Evolutionary conservation across 2,329 filamentous ascomycete species (phyloP).

Genomic region (Fusarium dlaminii): DNA sequence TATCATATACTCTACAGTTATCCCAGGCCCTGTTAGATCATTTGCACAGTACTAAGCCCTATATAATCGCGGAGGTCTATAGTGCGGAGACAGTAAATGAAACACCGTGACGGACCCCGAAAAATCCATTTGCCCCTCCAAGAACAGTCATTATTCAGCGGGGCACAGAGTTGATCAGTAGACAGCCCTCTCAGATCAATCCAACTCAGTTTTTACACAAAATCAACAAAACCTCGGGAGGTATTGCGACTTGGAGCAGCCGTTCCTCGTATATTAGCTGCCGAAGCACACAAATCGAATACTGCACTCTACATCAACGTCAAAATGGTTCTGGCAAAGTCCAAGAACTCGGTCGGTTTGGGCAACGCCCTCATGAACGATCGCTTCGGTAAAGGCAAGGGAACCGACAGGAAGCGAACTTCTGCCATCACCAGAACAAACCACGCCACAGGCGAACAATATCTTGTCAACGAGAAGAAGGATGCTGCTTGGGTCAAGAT

Average conservation of each 20-base stretch:
- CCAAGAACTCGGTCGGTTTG: constrained; percentile 92
- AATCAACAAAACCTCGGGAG: constrained; percentile 8
- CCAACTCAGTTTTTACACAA: constrained; percentile 32
- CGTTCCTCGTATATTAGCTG: constrained; percentile 15
- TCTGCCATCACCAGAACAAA: constrained; percentile 72
- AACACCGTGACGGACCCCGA: constrained; percentile 37
- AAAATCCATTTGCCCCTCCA: constrained; percentile 60
- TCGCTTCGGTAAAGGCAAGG: constrained; percentile 93
- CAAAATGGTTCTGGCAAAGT: constrained; percentile 78
- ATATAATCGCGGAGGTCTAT: constrained; percentile 1
- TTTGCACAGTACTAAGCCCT: constrained; percentile 44
- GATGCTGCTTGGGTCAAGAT: constrained; percentile 99
- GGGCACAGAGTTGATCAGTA: constrained; percentile 36
- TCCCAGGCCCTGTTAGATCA: constrained; percentile 13
- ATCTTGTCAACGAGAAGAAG: constrained; percentile 89
- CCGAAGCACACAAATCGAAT: neutral
- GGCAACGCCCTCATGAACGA: constrained; percentile 99
- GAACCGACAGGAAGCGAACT: constrained; percentile 79
- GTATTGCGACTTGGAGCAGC: constrained; percentile 22
- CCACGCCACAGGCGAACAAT: constrained; percentile 84
- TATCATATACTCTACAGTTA: constrained; percentile 43
- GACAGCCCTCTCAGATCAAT: constrained; percentile 26
- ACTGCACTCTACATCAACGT: constrained; percentile 20
- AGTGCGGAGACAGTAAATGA: constrained; percentile 40
- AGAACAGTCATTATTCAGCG: constrained; percentile 54